Percentiles rank a stretch among this genome's conserved stretches.
These are phyloP conservation scores for Fraxinus greggii DNA, from an alignment of 305 asterid genomes.

Conservation along the genomic window DNA sequence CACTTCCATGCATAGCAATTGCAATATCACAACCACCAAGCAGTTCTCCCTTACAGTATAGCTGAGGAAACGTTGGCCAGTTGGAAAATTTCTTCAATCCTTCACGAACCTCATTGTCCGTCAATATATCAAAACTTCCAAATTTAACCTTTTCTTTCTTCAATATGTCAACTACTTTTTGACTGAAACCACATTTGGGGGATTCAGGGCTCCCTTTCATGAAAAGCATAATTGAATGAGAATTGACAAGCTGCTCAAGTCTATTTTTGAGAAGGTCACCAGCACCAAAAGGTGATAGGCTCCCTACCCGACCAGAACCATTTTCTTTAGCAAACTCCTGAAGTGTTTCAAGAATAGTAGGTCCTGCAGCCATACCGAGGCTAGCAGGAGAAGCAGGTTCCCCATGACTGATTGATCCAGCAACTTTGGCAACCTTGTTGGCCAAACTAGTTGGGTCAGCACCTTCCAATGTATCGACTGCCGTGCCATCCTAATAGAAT, in stretches of 20 bases:
- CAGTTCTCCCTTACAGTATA: conserved; percentile 88
- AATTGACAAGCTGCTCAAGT: conserved; percentile 64
- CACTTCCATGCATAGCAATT: conserved; percentile 79
- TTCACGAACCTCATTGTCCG: conserved; percentile 73
- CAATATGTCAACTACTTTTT: conserved; percentile 78
- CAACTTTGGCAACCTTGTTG: conserved; percentile 93
- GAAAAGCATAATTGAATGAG: conserved; percentile 78
- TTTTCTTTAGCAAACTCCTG: conserved; percentile 62
- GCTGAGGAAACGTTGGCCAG: conserved; percentile 99
- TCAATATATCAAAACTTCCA: conserved; percentile 84
- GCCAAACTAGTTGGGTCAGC: conserved; percentile 97
- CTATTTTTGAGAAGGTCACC: conserved; percentile 44
- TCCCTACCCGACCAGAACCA: conserved; percentile 38
- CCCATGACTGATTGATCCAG: conserved; percentile 63
- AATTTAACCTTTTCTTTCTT: conserved; percentile 73
- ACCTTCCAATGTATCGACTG: conserved; percentile 84
- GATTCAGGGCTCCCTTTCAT: conserved; percentile 93
- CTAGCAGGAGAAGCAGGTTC: conserved; percentile 98
- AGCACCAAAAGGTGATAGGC: conserved; percentile 32
- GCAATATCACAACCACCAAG: conserved; percentile 91
- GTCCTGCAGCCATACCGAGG: conserved; percentile 98
- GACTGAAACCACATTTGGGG: conserved; percentile 91
- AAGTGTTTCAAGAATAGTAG: conserved; percentile 79
- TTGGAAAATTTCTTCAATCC: conserved; percentile 81
- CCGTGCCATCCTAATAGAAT: conserved; percentile 66